These are phyloP conservation scores for Penicillium steckii DNA, from an alignment of 495 filamentous ascomycete genomes.

Conservation along the genomic window DNA sequence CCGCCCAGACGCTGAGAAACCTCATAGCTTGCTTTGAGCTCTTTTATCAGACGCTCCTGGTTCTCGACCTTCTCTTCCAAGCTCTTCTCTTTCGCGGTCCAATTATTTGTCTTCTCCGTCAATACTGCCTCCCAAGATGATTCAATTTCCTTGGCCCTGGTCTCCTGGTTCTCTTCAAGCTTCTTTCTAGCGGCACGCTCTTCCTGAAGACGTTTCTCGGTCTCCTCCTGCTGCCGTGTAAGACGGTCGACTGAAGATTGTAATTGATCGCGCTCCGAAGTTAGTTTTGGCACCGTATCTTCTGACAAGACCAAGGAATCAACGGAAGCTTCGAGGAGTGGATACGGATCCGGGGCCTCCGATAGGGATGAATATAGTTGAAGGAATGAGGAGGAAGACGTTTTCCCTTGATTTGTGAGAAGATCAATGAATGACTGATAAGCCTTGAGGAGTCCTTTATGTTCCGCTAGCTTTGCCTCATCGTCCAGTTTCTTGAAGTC, in stretches of 20 bases:
- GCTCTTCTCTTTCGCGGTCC: conserved; percentile 89
- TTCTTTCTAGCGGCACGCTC: conserved; percentile 70
- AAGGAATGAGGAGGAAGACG: conserved; percentile 85
- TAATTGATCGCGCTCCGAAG: conserved; percentile 79
- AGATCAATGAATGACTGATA: conserved; percentile 98
- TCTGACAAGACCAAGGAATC: conserved; percentile 89
- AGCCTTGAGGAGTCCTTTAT: conserved; percentile 88
- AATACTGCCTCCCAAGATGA: conserved; percentile 89
- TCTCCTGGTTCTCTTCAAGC: conserved; percentile 73
- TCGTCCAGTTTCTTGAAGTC: conserved; percentile 97
- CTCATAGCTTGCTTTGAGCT: conserved; percentile 95
- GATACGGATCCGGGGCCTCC: conserved; percentile 95
- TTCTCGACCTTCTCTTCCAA: conserved; percentile 92
- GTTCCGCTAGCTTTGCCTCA: conserved; percentile 78
- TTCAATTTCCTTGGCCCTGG: conserved; percentile 81
- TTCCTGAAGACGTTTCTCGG: conserved; percentile 69
- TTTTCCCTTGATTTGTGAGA: conserved; percentile 89
- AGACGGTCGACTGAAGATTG: conserved; percentile 75
- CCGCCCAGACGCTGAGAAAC: conserved; percentile 86
- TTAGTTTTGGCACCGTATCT: conserved; percentile 86
- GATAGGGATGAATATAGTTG: conserved; percentile 90
- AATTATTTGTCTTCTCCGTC: conserved; percentile 92
- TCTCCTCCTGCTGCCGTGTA: conserved; percentile 90
- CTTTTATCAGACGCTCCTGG: conserved; percentile 88
- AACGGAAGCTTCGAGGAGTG: conserved; percentile 91